Conservation (phyloP, 805 yeast species). For the Nakazawaea ernobii region DNA sequence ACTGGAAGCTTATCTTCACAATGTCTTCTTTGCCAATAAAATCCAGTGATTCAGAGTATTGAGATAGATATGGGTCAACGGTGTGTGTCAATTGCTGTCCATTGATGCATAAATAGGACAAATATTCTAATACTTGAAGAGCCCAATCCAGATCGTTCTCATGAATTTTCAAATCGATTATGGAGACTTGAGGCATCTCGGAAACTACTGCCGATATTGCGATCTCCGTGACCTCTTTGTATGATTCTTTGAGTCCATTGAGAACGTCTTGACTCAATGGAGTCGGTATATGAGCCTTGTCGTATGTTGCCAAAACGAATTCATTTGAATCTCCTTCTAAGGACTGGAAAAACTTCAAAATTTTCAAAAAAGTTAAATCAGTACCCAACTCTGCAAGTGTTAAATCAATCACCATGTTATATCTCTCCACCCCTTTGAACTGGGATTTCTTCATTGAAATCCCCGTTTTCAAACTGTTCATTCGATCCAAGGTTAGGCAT, state of each 20-base stretch:
- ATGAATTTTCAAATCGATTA: constrained; percentile 5
- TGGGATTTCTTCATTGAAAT: background rate
- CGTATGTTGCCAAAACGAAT: background rate
- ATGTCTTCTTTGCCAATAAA: constrained; percentile 9
- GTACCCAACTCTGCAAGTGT: background rate
- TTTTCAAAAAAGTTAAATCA: constrained; percentile 1
- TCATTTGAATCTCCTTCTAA: constrained; percentile 5
- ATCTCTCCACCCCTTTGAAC: background rate
- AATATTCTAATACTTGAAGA: constrained; percentile 23
- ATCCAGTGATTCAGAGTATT: constrained; percentile 15
- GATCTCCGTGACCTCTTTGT: background rate
- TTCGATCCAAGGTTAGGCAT: constrained; percentile 1
- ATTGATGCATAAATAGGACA: constrained; percentile 20
- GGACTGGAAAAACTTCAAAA: constrained; percentile 5
- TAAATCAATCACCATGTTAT: background rate
- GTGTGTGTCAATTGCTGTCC: constrained; percentile 20
- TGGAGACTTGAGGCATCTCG: background rate
- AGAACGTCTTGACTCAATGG: constrained; percentile 63
- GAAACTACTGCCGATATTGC: background rate
- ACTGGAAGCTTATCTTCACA: constrained; percentile 13
- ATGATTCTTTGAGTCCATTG: background rate
- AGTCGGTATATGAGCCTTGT: constrained; percentile 75
- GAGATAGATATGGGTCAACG: constrained; percentile 21
- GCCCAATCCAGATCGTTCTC: constrained; percentile 18
- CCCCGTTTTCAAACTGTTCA: background rate